phyloP scores from a whole-genome alignment of 139 green algal genomes.

The Coelastrella sp. region DNA sequence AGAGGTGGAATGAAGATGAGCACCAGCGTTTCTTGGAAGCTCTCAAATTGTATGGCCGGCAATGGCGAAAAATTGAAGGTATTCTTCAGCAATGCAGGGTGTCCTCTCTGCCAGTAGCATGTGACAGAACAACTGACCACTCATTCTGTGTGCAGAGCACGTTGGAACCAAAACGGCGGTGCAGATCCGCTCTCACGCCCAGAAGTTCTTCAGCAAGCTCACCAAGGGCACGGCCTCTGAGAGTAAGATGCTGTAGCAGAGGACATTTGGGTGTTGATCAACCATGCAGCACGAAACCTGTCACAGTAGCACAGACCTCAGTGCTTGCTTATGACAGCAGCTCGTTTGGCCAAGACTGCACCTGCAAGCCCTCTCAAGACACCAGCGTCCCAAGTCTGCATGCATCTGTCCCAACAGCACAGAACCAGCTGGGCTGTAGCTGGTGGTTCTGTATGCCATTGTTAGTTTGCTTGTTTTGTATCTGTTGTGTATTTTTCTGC shows the following conservation, averaged over 20 bases:
- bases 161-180: conserved; percentile 93
- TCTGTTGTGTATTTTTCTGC: background rate
- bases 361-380: too few relatives aligned
- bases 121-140: background rate
- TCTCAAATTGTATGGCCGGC: conserved; percentile 66
- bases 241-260: conserved; percentile 63
- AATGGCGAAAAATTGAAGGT: conserved; percentile 61
- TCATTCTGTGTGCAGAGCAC: conserved; percentile 71
- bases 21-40: conserved; percentile 78
- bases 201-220: conserved; percentile 91
- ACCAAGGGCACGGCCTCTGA: conserved; percentile 53
- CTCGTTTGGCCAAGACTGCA: too few relatives aligned
- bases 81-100: background rate
- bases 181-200: conserved; percentile 93
- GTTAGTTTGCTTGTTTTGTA: too few relatives aligned
- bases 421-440: too few relatives aligned
- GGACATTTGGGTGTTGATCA: conserved; percentile 33
- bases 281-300: background rate
- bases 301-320: background rate
- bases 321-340: background rate
- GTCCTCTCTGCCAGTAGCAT: background rate
- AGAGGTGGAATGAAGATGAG: conserved; percentile 81
- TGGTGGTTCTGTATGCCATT: too few relatives aligned
- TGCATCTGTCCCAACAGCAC: too few relatives aligned
- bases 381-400: too few relatives aligned